Conservation (phyloP, 2,329 filamentous ascomycete species). For the Calonectria leucothoes region DNA sequence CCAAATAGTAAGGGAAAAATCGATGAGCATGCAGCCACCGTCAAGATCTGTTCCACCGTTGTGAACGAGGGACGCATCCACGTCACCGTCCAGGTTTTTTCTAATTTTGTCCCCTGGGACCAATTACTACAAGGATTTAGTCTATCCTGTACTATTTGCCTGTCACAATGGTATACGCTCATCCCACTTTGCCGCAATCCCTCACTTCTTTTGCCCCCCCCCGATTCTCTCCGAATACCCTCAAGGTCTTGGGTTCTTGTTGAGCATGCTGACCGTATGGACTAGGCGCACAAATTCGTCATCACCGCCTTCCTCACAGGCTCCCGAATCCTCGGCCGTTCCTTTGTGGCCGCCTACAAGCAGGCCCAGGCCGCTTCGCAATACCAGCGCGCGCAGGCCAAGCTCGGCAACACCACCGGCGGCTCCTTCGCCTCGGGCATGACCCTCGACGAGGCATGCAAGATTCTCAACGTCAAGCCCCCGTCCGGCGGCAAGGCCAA, state of each 20-base stretch:
- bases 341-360: constrained; percentile 93
- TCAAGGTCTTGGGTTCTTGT: constrained; percentile 24
- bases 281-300: constrained; percentile 88
- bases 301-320: constrained; percentile 94
- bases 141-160: constrained; percentile 9
- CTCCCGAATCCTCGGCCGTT: constrained; percentile 90
- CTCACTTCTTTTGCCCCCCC: constrained; percentile 3
- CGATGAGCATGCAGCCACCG: constrained; percentile 30
- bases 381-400: constrained; percentile 80
- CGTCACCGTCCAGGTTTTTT: constrained; percentile 31
- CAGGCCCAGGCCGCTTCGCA: constrained; percentile 90
- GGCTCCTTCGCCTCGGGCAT: constrained; percentile 76
- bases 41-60: constrained; percentile 37
- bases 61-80: constrained; percentile 41
- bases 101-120: constrained; percentile 11
- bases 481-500: constrained; percentile 79
- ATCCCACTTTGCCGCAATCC: constrained; percentile 1
- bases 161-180: constrained; percentile 45
- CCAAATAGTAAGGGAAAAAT: constrained; percentile 41
- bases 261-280: constrained; percentile 26
- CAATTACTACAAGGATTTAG: background rate
- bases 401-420: constrained; percentile 65
- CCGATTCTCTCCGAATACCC: constrained; percentile 22
- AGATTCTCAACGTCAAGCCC: constrained; percentile 95
- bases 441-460: constrained; percentile 95